Evolutionary conservation across 257 asterid genomes (phyloP), one percentile per base, ranked within the genome.

Genomic region (Cynanchum wilfordii): DNA sequence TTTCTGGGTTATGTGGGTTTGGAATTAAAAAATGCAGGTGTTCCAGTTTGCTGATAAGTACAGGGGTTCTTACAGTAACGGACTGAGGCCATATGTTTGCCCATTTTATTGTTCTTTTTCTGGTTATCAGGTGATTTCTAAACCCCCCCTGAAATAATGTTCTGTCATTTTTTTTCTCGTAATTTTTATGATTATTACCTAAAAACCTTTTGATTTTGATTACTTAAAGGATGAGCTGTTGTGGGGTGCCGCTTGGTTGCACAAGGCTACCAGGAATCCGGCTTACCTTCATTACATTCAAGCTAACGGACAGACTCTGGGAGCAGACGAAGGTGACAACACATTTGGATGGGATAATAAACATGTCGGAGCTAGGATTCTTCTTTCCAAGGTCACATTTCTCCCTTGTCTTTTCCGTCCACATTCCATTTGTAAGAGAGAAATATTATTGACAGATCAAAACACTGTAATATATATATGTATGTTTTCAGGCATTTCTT

Each of bases 201-300:
- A 0, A 5, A 51, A 17, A 5, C 57, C 58, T 33, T 16, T 58
- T 36, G 33, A 36, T 36, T 33, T 30, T 62, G 36, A 20, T 17
- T 62, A 63, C 44, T 75, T 10, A 42, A 63, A 88, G 98, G 99
- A 95, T 87, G 99, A 95, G 79, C 81, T 95, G 9, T 74, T 95
- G 89, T 95, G 99, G 99, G 99, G 96, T 47, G 98, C 99, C 67
- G 98, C 99, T 75, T 95, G 99, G 99, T 77, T 95, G 70, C 98
- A 92, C 58, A 86, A 74, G 78, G 99, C 99, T 5, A 92, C 98
- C 25, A 89, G 70, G 75, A 92, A 84, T 59, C 90, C 94, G 42
- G 78, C 81, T 27, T 95, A 87, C 73, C 85, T 95, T 22, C 81
- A 76, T 80, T 95, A 95, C 88, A 95, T 95, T 84, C 92, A 95